Evolutionary conservation across 768 basidiomycete species (phyloP).

Genomic region (Boletus fagicola): DNA sequence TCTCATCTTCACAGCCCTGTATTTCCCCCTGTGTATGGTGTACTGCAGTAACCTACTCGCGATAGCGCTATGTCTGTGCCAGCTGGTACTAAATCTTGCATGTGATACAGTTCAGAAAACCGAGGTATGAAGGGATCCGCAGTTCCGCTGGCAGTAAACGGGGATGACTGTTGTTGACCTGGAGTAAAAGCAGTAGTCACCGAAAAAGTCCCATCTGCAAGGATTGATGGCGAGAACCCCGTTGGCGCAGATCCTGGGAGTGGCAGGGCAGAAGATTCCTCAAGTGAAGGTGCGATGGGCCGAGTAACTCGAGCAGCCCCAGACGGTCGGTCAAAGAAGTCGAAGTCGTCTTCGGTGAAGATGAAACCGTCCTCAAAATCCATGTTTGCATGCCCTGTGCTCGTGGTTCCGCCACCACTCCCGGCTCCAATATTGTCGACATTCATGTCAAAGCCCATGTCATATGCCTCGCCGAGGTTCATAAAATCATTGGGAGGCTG

Average conservation of each 20-base stretch:
- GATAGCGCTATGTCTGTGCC: no score
- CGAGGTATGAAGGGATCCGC: slow-evolving; percentile 22
- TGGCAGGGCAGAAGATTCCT: slow-evolving; percentile 28
- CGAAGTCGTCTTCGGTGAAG: slow-evolving; percentile 82
- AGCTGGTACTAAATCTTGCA: slow-evolving; percentile 29
- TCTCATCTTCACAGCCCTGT: no score
- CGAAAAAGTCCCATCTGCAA: slow-evolving; percentile 30
- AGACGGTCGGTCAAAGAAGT: slow-evolving; percentile 73
- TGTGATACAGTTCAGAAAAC: slow-evolving; percentile 21
- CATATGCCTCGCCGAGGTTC: slow-evolving; percentile 35
- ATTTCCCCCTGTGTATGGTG: no score
- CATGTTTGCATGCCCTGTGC: slow-evolving; percentile 33
- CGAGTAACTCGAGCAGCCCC: slow-evolving; percentile 22
- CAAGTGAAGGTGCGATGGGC: slow-evolving; percentile 17
- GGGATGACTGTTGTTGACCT: slow-evolving; percentile 29
- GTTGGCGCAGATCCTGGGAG: slow-evolving; percentile 35
- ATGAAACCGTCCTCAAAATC: slow-evolving; percentile 60
- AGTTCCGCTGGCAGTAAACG: slow-evolving; percentile 30
- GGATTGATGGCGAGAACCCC: slow-evolving; percentile 34
- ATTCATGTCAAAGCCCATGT: slow-evolving; percentile 50
- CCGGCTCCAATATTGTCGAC: slow-evolving; percentile 37
- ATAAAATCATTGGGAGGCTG: slow-evolving; percentile 38
- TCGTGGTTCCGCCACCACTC: slow-evolving; percentile 24
- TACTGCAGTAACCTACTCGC: no score
- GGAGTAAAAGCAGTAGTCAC: slow-evolving; percentile 21